Base-by-base conservation (phyloP, 139 green algal species). In the Spirogloea muscicola region DNA sequence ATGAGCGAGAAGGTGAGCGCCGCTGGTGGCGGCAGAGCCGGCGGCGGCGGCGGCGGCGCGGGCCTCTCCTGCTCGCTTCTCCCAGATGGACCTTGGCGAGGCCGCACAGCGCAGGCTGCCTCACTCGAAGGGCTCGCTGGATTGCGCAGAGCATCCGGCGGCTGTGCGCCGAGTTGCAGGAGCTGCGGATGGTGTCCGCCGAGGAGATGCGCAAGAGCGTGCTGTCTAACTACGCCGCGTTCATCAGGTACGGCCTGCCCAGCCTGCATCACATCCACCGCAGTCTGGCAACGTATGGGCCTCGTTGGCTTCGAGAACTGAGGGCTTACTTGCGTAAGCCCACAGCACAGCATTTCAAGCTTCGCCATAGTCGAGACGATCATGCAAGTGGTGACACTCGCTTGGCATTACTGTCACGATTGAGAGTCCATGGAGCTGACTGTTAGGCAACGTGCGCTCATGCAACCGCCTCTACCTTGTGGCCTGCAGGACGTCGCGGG, bases 1-100 rank as follows among this genome's bases (percentile, higher is more conserved):
- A 79, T 79, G 71, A 79, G 71, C 64, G 71, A 79, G 18, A 79
- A 79, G 71, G 71, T 79, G 33, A 37, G 68, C n/a, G n/a, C n/a
- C n/a, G n/a, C n/a, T n/a, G n/a, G n/a, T n/a, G n/a, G n/a, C n/a
- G n/a, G n/a, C n/a, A n/a, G n/a, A n/a, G n/a, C n/a, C n/a, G n/a
- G n/a, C n/a, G n/a, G n/a, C n/a, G n/a, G n/a, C n/a, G n/a, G n/a
- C n/a, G n/a, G n/a, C n/a, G n/a, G n/a, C n/a, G n/a, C n/a, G n/a
- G n/a, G n/a, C n/a, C n/a, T n/a, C n/a, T n/a, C n/a, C n/a, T n/a
- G n/a, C n/a, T n/a, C n/a, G n/a, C n/a, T n/a, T n/a, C n/a, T n/a
- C n/a, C n/a, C n/a, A n/a, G n/a, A n/a, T n/a, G n/a, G n/a, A n/a
- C n/a, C n/a, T n/a, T n/a, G n/a, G n/a, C n/a, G n/a, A n/a, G n/a